A percentile compares a stretch with the other conserved stretches of the same genome.
phyloP scores from a whole-genome alignment of 2,329 filamentous ascomycete genomes.

The Anisogramma anomala region DNA sequence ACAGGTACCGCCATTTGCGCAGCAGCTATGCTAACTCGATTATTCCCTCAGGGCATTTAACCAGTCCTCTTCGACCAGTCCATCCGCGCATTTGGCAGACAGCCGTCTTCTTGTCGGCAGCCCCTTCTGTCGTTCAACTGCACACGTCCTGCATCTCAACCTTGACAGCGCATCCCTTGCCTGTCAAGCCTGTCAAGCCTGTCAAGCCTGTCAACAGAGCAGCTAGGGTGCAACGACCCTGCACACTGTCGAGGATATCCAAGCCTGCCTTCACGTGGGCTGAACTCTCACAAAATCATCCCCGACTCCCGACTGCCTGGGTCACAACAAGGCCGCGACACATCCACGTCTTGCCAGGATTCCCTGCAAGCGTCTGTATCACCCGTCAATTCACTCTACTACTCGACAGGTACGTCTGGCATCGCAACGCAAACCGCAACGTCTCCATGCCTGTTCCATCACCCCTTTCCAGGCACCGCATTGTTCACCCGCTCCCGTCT shows the following conservation, averaged over 20 bases:
- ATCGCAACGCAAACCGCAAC: neutral
- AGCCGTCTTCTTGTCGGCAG: neutral
- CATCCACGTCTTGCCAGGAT: slow-evolving; percentile 9
- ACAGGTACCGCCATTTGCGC: too few species aligned
- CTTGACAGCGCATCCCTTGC: neutral
- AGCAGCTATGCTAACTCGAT: too few species aligned
- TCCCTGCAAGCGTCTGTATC: slow-evolving; percentile 11
- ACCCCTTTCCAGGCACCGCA: neutral
- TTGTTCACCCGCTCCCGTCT: neutral
- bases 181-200: neutral
- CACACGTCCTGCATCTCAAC: neutral
- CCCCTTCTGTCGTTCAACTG: neutral
- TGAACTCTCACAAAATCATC: slow-evolving; percentile 11
- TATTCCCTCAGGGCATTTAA: too few species aligned
- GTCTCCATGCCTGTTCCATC: neutral
- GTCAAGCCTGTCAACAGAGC: neutral
- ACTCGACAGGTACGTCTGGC: neutral
- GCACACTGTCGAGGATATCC: slow-evolving; percentile 10
- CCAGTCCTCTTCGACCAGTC: neutral
- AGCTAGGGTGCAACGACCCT: slow-evolving; percentile 13
- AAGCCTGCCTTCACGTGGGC: slow-evolving; percentile 13
- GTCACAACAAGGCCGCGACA: slow-evolving; percentile 4
- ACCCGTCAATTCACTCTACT: neutral
- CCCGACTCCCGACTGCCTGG: slow-evolving; percentile 10
- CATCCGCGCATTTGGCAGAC: neutral